Evolutionary conservation across 2,329 filamentous ascomycete species (phyloP).

Genomic region (Diplodia sapinea): DNA sequence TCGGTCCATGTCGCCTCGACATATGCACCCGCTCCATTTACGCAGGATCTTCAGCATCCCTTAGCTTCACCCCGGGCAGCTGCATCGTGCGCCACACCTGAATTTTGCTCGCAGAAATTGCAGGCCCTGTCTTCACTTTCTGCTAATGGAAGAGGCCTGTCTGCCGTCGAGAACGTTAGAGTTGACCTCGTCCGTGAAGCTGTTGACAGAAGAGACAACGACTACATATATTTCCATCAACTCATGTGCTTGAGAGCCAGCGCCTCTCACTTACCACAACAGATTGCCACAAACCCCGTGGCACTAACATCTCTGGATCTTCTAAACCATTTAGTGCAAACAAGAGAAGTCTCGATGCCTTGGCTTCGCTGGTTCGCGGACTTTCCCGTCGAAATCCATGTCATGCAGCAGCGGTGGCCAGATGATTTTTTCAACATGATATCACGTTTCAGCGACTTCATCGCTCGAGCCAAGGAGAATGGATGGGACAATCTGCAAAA

Average conservation of each 20-base stretch:
- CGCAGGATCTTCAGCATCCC: background rate
- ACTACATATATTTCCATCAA: constrained; percentile 26
- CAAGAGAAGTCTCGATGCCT: background rate
- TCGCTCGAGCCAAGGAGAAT: constrained; percentile 44
- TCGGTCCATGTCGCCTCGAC: background rate
- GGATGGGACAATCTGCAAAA: constrained; percentile 32
- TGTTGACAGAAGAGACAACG: background rate
- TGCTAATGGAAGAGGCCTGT: background rate
- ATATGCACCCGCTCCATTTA: background rate
- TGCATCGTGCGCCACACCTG: background rate
- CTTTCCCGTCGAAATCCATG: constrained; percentile 53
- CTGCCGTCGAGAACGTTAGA: constrained; percentile 6
- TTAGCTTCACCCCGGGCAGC: background rate
- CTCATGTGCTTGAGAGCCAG: constrained; percentile 24
- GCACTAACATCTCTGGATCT: background rate
- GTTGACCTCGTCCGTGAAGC: constrained; percentile 13
- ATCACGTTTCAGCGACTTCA: constrained; percentile 47
- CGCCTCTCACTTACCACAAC: background rate
- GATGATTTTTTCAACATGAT: constrained; percentile 44
- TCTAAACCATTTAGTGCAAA: constrained; percentile 8
- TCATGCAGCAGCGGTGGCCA: constrained; percentile 38
- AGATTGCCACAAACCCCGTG: background rate
- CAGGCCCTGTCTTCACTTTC: background rate
- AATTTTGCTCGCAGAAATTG: background rate
- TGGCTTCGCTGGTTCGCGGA: constrained; percentile 43